Conservation (phyloP, 2,329 filamentous ascomycete species). For the Sporothrix variecibatus region DNA sequence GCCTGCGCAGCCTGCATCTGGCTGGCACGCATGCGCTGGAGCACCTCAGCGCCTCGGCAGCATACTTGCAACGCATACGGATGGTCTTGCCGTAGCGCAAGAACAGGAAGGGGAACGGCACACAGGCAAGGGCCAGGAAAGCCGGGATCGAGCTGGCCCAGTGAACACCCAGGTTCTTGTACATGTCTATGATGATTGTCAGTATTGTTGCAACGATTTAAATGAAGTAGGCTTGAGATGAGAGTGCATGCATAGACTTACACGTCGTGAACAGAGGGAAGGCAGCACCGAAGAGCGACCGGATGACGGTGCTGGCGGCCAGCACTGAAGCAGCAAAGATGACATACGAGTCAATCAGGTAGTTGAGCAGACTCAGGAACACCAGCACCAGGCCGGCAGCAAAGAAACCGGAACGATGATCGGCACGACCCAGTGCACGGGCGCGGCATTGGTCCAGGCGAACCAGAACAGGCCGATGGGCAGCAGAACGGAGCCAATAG, state of each 20-base stretch:
- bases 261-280: conserved; percentile 71
- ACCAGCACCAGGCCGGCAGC: conserved; percentile 57
- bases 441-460: conserved; percentile 63
- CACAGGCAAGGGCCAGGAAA: conserved; percentile 70
- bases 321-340: conserved; percentile 76
- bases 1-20: conserved; percentile 35
- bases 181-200: conserved; percentile 45
- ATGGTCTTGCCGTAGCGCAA: conserved; percentile 69
- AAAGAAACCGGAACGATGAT: conserved; percentile 45
- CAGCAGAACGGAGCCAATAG: conserved; percentile 63
- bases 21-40: conserved; percentile 47
- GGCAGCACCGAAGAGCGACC: conserved; percentile 69
- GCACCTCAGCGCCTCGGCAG: conserved; percentile 66
- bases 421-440: conserved; percentile 40
- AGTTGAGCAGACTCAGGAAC: conserved; percentile 67
- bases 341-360: conserved; percentile 69
- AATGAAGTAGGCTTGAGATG: no score
- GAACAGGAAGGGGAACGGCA: conserved; percentile 76
- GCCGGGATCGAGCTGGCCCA: conserved; percentile 75
- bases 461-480: conserved; percentile 69
- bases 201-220: not conserved
- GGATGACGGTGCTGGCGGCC: conserved; percentile 70
- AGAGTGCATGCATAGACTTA: conserved; percentile 12
- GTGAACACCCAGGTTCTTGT: conserved; percentile 65
- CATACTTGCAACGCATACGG: conserved; percentile 68